phyloP scores from a whole-genome alignment of 2,329 filamentous ascomycete species.

The Hypoxylon sp. region DNA sequence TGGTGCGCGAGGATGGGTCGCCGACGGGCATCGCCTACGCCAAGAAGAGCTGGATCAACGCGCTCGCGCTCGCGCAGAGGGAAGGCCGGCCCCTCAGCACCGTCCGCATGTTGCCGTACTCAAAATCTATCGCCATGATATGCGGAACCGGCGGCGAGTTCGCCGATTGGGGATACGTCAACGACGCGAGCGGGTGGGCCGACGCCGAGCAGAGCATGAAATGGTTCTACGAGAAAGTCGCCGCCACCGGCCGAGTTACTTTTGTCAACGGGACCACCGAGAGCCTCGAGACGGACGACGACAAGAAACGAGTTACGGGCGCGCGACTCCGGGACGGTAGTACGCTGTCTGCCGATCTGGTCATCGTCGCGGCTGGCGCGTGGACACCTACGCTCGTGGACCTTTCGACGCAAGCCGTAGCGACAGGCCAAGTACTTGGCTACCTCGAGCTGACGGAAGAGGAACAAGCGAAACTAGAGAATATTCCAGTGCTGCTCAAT shows the following conservation, averaged over 20 bases:
- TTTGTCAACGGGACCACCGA: constrained; percentile 65
- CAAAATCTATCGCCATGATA: constrained; percentile 57
- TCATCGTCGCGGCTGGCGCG: constrained; percentile 85
- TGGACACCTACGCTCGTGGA: constrained; percentile 86
- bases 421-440: constrained; percentile 84
- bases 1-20: constrained; percentile 57
- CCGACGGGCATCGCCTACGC: constrained; percentile 68
- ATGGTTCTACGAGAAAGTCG: constrained; percentile 68
- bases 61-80: constrained; percentile 61
- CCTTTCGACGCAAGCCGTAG: constrained; percentile 78
- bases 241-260: constrained; percentile 64
- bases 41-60: constrained; percentile 70
- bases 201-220: constrained; percentile 78
- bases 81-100: constrained; percentile 53
- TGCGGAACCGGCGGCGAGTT: constrained; percentile 63
- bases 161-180: constrained; percentile 78
- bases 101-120: constrained; percentile 60
- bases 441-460: constrained; percentile 80
- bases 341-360: constrained; percentile 73
- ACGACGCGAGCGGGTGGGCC: constrained; percentile 82
- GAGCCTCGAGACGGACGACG: constrained; percentile 55
- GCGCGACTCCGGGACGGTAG: constrained; percentile 65
- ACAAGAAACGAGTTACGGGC: constrained; percentile 62
- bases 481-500: constrained; percentile 79
- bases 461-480: constrained; percentile 73